Base-by-base conservation (phyloP, 371 early-diverging fungal species). In the Mortierella sp. region DNA sequence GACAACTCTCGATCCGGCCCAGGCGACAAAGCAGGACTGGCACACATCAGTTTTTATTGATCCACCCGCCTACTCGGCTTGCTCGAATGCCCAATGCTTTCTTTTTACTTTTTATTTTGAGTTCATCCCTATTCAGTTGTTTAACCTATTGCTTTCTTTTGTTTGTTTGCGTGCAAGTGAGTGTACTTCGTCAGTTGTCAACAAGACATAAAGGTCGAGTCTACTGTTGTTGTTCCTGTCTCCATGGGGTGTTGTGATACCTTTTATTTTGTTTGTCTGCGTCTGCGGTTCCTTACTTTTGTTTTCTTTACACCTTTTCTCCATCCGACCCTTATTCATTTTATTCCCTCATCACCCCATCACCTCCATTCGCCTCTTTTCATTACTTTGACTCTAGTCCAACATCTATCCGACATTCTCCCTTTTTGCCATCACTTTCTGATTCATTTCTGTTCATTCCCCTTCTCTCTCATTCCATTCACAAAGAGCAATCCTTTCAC, bases 61-160 rank as follows among this genome's bases (percentile, higher is more conserved):
- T 61, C 9, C 61, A 61, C 34, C 61, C 61, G 61, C 61, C 48
- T 11, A 61, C 61, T 61, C 61, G 61, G 61, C 61, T 61, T 61
- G 61, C 61, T 16, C 34, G 9, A 0, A 22, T 6, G 0, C n/a
- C n/a, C n/a, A n/a, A n/a, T n/a, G n/a, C n/a, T n/a, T 31, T 22
- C 19, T 31, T 34, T 8, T 19, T 34, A 16, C 29, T 29, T 14
- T 19, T 61, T 61, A 16, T 34, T 61, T 61, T 22, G 31, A 58
- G 34, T 58, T 58, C 37, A 2, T 6, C 34, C 58, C 34, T 58
- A 8, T 58, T 19, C 58, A 19, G 31, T 55, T 45, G 14, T 14
- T 45, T 55, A 50, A 24, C 50, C n/a, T 50, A 24, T 11, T 50
- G 50, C 50, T 50, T 34, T 11, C 8, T 7, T 53, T 31, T 55